Base-by-base conservation (phyloP, 768 basidiomycete genomes). In the Suillus subluteus region DNA sequence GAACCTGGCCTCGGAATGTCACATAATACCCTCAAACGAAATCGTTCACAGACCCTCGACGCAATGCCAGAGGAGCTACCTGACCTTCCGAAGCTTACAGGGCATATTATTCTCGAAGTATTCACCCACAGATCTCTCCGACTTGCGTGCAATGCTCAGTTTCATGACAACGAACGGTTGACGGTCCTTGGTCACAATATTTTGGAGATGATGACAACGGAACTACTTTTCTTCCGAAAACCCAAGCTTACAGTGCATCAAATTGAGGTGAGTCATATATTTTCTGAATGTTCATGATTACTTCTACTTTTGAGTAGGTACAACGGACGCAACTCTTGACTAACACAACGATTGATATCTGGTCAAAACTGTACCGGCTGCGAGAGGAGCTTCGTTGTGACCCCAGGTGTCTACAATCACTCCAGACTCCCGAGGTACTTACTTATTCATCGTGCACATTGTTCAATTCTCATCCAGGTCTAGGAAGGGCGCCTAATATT, bases 101-200 rank as follows among this genome's bases (percentile, higher is more conserved):
- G 81, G 65, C 86, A 89, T 62, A 78, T 87, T 44, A 79, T 88
- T 69, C 83, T 92, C 62, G 85, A 90, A 70, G 87, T 91, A 62
- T 91, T 85, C 71, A 91, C 89, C 15, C 91, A 93, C 73, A 82
- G 77, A 70, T 90, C 90, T 23, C 80, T 92, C 61, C 82, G 86
- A 62, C 82, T 78, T 74, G 72, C 76, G 70, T 68, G 78, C 69
- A 76, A 75, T 50, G 69, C 79, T 72, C 67, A 80, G 80, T 84
- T 82, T 72, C 79, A 78, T 68, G 87, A 90, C 74, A 88, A 87
- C 69, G 87, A 87, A 73, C 78, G 88, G 63, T 75, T 91, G 65
- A 76, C 83, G 43, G 76, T 79, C 44, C 79, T 90, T 48, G 89
- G 89, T 40, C 75, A 78, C 65, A 67, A 78, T 58, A 82, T 82